A percentile compares a stretch with the other conserved stretches of the same genome.
Evolutionary conservation across 2,329 filamentous ascomycete species (phyloP).

Genomic region (Pseudogymnoascus sp.): DNA sequence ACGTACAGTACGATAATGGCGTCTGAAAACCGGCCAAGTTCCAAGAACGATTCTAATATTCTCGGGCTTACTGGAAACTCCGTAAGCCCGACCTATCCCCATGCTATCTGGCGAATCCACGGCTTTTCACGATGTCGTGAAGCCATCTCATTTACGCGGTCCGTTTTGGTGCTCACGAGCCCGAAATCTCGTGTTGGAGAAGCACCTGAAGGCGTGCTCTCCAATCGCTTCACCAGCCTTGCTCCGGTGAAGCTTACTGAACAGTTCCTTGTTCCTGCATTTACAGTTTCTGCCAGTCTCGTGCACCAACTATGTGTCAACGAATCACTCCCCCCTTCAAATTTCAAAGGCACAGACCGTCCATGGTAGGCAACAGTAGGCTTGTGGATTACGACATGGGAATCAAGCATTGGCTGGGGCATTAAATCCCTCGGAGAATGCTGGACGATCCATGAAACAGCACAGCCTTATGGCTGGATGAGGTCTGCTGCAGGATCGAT

Average conservation of each 20-base stretch:
- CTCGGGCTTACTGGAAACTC: neutral
- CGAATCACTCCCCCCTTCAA: neutral
- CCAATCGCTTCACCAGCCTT: neutral
- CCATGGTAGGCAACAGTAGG: neutral
- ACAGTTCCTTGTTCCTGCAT: conserved; percentile 3
- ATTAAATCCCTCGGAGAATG: neutral
- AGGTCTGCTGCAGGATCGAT: neutral
- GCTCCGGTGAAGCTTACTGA: neutral
- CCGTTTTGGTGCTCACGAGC: neutral
- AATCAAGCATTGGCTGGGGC: neutral
- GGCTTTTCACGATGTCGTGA: neutral
- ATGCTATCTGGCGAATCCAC: neutral
- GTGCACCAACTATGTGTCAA: neutral
- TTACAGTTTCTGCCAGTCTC: neutral
- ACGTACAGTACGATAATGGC: neutral
- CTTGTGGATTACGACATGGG: neutral
- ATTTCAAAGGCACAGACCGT: neutral
- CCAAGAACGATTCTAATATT: neutral
- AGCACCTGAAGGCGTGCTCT: neutral
- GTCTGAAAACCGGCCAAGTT: neutral
- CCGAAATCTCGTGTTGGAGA: neutral
- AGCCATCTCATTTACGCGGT: neutral
- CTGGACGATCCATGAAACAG: neutral
- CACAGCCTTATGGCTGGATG: neutral
- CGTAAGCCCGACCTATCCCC: neutral